A percentile compares a stretch with the other conserved stretches of the same genome.
These are phyloP conservation scores for Malbranchea zuffiana DNA, from an alignment of 2,329 filamentous ascomycete species.

Conservation along the genomic window DNA sequence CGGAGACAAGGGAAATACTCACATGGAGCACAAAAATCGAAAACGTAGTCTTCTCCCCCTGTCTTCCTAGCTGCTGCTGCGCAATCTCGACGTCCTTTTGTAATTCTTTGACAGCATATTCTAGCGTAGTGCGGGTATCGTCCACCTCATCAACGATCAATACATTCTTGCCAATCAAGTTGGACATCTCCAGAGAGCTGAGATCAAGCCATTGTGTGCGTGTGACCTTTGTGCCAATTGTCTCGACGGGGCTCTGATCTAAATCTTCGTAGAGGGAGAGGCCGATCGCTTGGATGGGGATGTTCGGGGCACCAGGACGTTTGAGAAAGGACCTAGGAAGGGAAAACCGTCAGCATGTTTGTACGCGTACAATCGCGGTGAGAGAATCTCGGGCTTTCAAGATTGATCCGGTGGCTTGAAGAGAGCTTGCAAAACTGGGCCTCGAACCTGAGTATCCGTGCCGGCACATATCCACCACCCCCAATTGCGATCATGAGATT, in stretches of 20 bases:
- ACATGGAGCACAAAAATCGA: slow-evolving; percentile 92
- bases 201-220: slow-evolving; percentile 98
- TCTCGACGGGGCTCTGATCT: slow-evolving; percentile 55
- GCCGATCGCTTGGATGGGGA: slow-evolving; percentile 97
- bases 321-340: slow-evolving; percentile 71
- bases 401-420: background rate
- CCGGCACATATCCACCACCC: slow-evolving; percentile 92
- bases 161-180: slow-evolving; percentile 81
- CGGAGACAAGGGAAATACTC: slow-evolving; percentile 28
- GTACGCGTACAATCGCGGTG: background rate
- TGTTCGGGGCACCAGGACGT: slow-evolving; percentile 74
- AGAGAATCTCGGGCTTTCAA: too few species aligned
- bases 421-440: background rate
- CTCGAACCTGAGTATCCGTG: slow-evolving; percentile 71
- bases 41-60: slow-evolving; percentile 69
- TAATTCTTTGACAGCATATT: slow-evolving; percentile 85
- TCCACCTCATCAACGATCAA: slow-evolving; percentile 94
- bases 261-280: slow-evolving; percentile 93
- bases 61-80: slow-evolving; percentile 58
- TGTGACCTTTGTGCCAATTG: slow-evolving; percentile 83
- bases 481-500: slow-evolving; percentile 98
- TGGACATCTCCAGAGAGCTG: slow-evolving; percentile 72
- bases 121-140: slow-evolving; percentile 84
- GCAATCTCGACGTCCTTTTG: slow-evolving; percentile 87
- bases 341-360: slow-evolving; percentile 6